Percentiles rank a stretch among this genome's conserved stretches.
phyloP scores from a whole-genome alignment of 163 green algal genomes.

The Prototheca cutis region DNA sequence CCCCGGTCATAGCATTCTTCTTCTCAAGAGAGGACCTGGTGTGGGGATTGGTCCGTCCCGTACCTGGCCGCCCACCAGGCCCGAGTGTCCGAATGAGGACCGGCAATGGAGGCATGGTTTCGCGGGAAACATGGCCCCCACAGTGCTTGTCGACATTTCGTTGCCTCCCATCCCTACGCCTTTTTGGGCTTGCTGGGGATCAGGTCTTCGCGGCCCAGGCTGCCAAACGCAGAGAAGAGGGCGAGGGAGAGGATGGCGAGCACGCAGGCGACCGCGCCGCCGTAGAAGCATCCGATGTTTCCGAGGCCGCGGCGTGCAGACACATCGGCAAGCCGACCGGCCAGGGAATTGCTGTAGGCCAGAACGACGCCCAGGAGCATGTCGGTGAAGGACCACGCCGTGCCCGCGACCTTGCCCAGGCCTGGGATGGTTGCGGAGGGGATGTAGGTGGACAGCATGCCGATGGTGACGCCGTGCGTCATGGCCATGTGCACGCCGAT shows the following conservation, averaged over 20 bases:
- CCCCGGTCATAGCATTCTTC: no score
- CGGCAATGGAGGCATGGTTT: no score
- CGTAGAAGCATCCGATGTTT: constrained; percentile 77
- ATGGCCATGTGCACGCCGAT: constrained; percentile 78
- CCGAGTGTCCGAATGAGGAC: no score
- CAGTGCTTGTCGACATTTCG: no score
- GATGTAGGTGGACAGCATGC: constrained; percentile 76
- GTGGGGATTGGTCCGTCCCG: no score
- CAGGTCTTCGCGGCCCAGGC: constrained; percentile 45
- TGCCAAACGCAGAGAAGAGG: constrained; percentile 40
- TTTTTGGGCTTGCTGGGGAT: constrained; percentile 13
- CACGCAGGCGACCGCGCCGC: constrained; percentile 40
- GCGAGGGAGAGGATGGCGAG: constrained; percentile 42
- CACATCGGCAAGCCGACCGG: constrained; percentile 61
- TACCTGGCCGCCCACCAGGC: no score
- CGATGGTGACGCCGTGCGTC: constrained; percentile 72
- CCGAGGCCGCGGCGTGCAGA: constrained; percentile 57
- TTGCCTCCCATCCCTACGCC: no score
- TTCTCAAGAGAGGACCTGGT: no score
- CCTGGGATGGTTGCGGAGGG: constrained; percentile 42
- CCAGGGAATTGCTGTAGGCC: constrained; percentile 65
- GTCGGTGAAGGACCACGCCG: constrained; percentile 76
- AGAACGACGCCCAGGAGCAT: constrained; percentile 70
- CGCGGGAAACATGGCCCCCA: no score
- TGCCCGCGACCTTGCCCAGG: constrained; percentile 53